A percentile compares a stretch with the other conserved stretches of the same genome.
phyloP scores from a whole-genome alignment of 225 moss, liverwort and hornwort species.

The Straminergon stramineum region DNA sequence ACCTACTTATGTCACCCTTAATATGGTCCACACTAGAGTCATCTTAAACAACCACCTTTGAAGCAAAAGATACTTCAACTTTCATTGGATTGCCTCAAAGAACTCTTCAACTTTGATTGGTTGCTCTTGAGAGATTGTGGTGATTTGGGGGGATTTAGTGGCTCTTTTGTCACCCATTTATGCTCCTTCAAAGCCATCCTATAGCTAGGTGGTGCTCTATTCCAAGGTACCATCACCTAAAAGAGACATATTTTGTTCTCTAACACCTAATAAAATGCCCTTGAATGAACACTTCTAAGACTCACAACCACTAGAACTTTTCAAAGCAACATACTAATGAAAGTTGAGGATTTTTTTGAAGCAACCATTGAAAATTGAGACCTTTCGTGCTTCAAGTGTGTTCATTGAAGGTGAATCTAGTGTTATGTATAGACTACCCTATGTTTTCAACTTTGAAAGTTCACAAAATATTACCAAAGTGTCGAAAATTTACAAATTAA shows the following conservation, averaged over 20 bases:
- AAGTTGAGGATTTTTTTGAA: neutral
- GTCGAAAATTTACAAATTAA: too few relatives aligned
- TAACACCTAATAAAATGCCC: neutral
- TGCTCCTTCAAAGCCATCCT: neutral
- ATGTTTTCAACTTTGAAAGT: neutral
- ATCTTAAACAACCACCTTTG: neutral
- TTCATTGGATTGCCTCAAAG: neutral
- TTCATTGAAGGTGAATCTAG: neutral
- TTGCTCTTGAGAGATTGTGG: neutral
- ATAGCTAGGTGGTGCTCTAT: neutral
- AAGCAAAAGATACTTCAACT: neutral
- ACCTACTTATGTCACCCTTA: too few relatives aligned
- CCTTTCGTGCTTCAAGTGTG: neutral
- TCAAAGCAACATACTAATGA: neutral
- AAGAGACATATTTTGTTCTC: rapidly evolving
- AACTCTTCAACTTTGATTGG: neutral
- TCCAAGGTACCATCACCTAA: too few relatives aligned
- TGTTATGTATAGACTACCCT: neutral
- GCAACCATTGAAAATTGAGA: neutral
- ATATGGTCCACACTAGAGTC: neutral
- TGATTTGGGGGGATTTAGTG: neutral
- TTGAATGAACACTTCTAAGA: neutral
- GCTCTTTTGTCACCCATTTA: neutral
- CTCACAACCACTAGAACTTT: neutral
- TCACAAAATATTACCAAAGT: rapidly evolving